Base-by-base conservation (phyloP, 2,329 filamentous ascomycete genomes). In the Pseudogymnoascus sp. region DNA sequence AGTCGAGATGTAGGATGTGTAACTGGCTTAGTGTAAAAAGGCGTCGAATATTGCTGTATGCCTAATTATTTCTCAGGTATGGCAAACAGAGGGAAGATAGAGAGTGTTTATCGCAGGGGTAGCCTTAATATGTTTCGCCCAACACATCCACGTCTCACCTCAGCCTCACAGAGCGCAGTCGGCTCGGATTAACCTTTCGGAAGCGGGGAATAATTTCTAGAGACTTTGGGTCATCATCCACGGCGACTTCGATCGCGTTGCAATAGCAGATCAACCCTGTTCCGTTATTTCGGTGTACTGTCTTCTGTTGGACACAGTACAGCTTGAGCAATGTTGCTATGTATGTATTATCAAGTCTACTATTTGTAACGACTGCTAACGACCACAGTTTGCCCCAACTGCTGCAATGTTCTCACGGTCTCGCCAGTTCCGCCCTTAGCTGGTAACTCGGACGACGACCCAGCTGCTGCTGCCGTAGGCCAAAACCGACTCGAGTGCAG, bases 401-500 rank as follows among this genome's bases (percentile, higher is more conserved):
- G 90, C 81, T 87, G 87, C 77, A 95, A 93, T 80, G 87, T 92
- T 77, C 85, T 95, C 73, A 91, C 89, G 72, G 87, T 93, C 71
- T 86, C 86, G 28, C 60, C 66, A 67, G 41, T 64, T 61, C 71
- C 73, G 66, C 73, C 78, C 5, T 76, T 78, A 6, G 69, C 74
- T 37, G 74, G 71, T 31, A 70, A 75, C 62, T 68, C 69, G 37
- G 61, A 68, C 43, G 60, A 68, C 43, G 60, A 61, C 8, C 60
- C 60, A 61, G n/a, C 60, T 43, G 69, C 75, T 19, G 71, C 74
- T 64, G 70, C 68, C 61, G 71, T 71, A 4, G 78, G 77, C 66
- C 75, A 78, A 54, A 97, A 97, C 80, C 89, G 92, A 65, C 92
- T 98, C 77, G 92, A 96, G 78, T 99, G 95, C 79, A 90, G 92